Evolutionary conservation across 2,329 filamentous ascomycete species (phyloP), one percentile per base, ranked within the genome.

Genomic region (Diaporthe sp.): DNA sequence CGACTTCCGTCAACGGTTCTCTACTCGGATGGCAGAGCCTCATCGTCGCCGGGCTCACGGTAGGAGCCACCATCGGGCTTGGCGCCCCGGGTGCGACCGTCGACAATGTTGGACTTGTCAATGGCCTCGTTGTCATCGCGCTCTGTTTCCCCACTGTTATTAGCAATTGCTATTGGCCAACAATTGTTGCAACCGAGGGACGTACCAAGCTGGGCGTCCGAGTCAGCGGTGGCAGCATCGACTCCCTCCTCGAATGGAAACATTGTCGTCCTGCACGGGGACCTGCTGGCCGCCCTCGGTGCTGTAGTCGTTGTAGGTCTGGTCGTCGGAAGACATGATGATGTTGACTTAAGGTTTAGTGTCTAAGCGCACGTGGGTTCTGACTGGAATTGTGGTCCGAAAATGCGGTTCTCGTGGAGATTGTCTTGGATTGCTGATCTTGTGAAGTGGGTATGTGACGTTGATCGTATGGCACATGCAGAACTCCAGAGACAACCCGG

Each of bases 81-180:
- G 19, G 79, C 80, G 42, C 76, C 74, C 12, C 81, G 73, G 35
- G 80, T 82, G 12, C 77, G 76, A 3, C 77, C 78, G 7, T 79
- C 73, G 50, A 83, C 63, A 12, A 82, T 78, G 56, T 82, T 83
- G 10, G 61, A 76, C 72, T 79, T 68, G 59, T 83, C 78, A 32
- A 82, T 82, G 1, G 81, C 81, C 65, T 81, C 81, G 0, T 78
- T 80, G 3, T 82, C 81, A 71, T 83, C 80, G 19, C 78, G 77
- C 59, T 77, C 79, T 82, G 35, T 4, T 22, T 0, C 5, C 25
- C 39, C 22, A n/a, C 30, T 9, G 35, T 68, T 22, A 32, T 70
- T 50, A 70, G 55, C 27, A 19, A n/a, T 4, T 25, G 12, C n/a
- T 17, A n/a, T 1, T 15, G 30, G 6, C 4, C 3, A 19, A 6